These are phyloP conservation scores for Mycena filopes DNA, from an alignment of 768 basidiomycete genomes.

Conservation along the genomic window DNA sequence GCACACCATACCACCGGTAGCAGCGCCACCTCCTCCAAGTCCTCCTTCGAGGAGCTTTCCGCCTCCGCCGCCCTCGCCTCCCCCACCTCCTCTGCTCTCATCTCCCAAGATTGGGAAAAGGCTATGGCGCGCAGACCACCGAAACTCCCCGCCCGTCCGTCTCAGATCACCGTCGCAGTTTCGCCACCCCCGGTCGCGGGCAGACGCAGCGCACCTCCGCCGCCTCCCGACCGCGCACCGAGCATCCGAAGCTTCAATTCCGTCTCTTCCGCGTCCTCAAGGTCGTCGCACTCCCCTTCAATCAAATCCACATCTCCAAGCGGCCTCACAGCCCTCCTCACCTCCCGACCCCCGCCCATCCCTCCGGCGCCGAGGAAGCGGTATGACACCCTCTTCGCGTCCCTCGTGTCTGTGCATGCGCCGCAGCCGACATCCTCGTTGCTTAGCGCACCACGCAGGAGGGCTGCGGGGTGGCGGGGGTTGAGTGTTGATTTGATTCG, in stretches of 20 bases:
- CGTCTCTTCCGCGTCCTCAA: conserved; percentile 44
- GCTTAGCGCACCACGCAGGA: conserved; percentile 47
- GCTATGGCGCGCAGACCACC: conserved; percentile 56
- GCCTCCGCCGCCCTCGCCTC: conserved; percentile 59
- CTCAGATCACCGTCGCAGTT: conserved; percentile 27
- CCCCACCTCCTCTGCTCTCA: conserved; percentile 57
- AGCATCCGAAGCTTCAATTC: conserved; percentile 42
- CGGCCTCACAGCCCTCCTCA: conserved; percentile 37
- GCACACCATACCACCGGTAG: conserved; percentile 43
- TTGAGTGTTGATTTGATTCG: conserved; percentile 75
- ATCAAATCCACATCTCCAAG: conserved; percentile 36
- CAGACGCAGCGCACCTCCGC: conserved; percentile 29
- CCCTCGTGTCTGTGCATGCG: conserved; percentile 73
- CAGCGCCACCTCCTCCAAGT: conserved; percentile 43
- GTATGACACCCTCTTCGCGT: conserved; percentile 74
- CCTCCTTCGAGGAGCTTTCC: conserved; percentile 79
- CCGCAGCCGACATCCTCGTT: conserved; percentile 53
- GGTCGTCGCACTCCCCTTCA: conserved; percentile 34
- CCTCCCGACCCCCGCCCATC: conserved; percentile 71
- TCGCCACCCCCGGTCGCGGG: conserved; percentile 18
- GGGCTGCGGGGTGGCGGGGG: conserved; percentile 80
- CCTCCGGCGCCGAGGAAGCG: conserved; percentile 71
- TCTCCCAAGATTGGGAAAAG: conserved; percentile 62
- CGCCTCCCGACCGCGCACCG: conserved; percentile 39
- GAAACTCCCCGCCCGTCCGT: conserved; percentile 59